Base-by-base conservation (phyloP, 2,329 filamentous ascomycete genomes). In the Xylaria sp. region DNA sequence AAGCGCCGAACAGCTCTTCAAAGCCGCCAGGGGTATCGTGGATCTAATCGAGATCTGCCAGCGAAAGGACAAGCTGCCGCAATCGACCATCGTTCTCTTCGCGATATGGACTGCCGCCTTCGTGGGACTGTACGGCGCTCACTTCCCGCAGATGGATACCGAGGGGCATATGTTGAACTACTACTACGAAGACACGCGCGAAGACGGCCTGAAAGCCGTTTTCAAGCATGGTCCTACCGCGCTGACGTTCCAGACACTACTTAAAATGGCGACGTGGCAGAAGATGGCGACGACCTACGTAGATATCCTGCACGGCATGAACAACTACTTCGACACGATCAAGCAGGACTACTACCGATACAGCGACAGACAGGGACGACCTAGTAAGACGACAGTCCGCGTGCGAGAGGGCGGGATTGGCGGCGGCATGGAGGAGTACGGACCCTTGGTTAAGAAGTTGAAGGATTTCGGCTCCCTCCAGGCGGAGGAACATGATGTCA, bases 111-210 rank as follows among this genome's bases (percentile, higher is more conserved):
- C 82, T 9, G 85, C 87, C 0, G 82, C 83, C 0, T 87, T 89
- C 66, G 79, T 84, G 13, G 84, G 85, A 39, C 78, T 89, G 2
- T 91, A 90, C 69, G 83, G 83, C 9, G 77, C 79, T 50, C 83
- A 86, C 67, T 91, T 90, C 59, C 85, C 85, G 0, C 80, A 83
- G 59, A 89, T 91, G 84, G 88, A 91, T 65, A 76, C 76, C 1
- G 74, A 81, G 9, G 73, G 76, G 2, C 80, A 82, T 67, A 81
- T 89, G 74, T 69, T 76, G 4, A 67, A 66, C 49, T 63, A 74
- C 1, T 74, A 78, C 18, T 76, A 72, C 47, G 70, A 75, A 30
- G 61, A 67, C 39, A 58, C 57, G 4, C 62, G 61, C 0, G 67
- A 70, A 46, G 56, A 63, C 2, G 66, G 65, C 6, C 51, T 63